Conservation (phyloP, 2,329 filamentous ascomycete genomes). For the Penicillium italicum region DNA sequence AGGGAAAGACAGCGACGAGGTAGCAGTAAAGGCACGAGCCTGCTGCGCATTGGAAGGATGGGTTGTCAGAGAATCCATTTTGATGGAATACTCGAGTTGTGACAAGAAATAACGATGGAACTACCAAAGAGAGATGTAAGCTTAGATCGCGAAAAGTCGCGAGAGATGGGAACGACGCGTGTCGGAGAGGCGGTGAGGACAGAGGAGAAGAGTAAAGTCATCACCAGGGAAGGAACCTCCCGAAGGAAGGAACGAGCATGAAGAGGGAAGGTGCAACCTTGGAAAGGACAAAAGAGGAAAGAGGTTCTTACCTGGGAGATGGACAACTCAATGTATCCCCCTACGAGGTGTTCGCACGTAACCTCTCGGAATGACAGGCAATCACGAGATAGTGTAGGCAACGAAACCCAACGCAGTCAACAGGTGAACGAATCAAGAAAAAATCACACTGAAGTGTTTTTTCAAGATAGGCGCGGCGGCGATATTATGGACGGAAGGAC, state of each 20-base stretch:
- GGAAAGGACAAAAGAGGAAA: neutral
- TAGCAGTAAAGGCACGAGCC: constrained; percentile 92
- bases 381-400: constrained; percentile 8
- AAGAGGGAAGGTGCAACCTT: neutral
- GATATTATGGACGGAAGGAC: constrained; percentile 11
- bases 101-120: neutral
- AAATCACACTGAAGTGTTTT: constrained; percentile 42
- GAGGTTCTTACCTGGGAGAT: constrained; percentile 67
- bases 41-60: constrained; percentile 88
- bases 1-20: constrained; percentile 87
- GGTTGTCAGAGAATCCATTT: constrained; percentile 87
- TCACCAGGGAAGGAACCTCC: neutral
- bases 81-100: constrained; percentile 37
- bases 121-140: neutral
- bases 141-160: neutral
- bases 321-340: constrained; percentile 98
- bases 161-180: neutral
- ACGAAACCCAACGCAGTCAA: constrained; percentile 10
- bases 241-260: no score
- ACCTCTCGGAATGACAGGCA: constrained; percentile 9
- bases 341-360: constrained; percentile 37
- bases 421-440: constrained; percentile 20
- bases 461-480: constrained; percentile 16
- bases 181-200: neutral
- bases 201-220: neutral